A percentile compares a stretch with the other conserved stretches of the same genome.
phyloP scores from a whole-genome alignment of 257 asterid species.

The Solanum pimpinellifolium region DNA sequence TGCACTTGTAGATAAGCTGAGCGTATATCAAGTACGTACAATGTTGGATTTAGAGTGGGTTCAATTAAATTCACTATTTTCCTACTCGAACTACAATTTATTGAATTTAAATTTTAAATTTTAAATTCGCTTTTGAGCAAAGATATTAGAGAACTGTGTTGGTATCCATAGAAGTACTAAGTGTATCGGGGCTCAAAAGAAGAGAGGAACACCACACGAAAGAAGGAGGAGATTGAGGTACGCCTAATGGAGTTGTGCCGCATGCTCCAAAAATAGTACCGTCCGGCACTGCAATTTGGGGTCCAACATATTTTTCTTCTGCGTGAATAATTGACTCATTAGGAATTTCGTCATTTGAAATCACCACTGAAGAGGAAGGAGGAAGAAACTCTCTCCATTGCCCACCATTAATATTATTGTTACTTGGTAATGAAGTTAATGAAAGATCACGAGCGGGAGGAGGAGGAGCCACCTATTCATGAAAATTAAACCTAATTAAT shows the following conservation, averaged over 20 bases:
- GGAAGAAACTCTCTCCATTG: neutral
- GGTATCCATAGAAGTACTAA: constrained; percentile 4
- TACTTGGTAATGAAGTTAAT: neutral
- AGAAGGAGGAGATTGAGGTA: constrained; percentile 41
- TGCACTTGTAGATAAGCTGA: neutral
- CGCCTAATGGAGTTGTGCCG: constrained; percentile 13
- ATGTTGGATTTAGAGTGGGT: neutral
- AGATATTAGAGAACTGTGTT: neutral
- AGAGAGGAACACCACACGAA: constrained; percentile 60
- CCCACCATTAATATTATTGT: neutral
- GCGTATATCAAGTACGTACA: neutral
- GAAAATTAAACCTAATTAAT: too few species aligned
- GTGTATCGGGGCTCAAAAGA: constrained; percentile 31
- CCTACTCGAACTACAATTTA: fast-evolving
- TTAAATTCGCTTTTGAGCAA: neutral
- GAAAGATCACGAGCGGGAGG: constrained; percentile 48
- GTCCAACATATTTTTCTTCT: neutral
- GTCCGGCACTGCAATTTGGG: neutral
- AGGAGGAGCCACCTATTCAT: constrained; percentile 27
- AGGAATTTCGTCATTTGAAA: neutral
- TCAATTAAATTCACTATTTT: neutral
- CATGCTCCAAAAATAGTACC: constrained; percentile 15
- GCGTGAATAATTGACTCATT: neutral
- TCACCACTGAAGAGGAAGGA: neutral
- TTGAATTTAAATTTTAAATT: neutral